Base-by-base conservation (phyloP, 352 stramenopile genomes). In the Phytophthora niederhauseri region DNA sequence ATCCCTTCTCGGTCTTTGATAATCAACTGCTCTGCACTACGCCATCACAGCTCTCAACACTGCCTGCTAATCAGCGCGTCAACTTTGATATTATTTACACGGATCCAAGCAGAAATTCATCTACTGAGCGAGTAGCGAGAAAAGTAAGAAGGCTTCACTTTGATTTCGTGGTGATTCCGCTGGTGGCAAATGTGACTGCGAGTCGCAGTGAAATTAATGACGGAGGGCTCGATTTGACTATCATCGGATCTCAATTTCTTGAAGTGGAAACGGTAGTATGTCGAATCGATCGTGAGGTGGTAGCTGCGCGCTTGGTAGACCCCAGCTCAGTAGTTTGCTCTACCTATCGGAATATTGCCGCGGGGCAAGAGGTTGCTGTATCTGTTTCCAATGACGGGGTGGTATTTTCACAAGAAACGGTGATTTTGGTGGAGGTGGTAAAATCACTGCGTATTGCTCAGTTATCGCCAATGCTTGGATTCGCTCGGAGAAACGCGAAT, bases 361-460 rank as follows among this genome's bases (percentile, higher is more conserved):
- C 50, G 17, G 55, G 43, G 1, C 45, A 72, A 38, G 36, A 64
- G 12, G 14, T 82, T 34, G 54, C 50, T 43, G 55, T 84, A 31
- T 66, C 78, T 12, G 60, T 80, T 24, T 78, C 74, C 2, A 83
- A 83, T 57, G 69, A 84, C 17, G 71, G 73, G 0, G 11, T 70
- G 3, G 5, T 65, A 15, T 86, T 76, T 64, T 84, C 78, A 30
- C 2, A 30, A 26, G n/a, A 51, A 19, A 43, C 55, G 30, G 19
- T 36, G 9, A 22, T 74, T 24, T n/a, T 19, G 1, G 11, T 73
- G 17, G 43, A 69, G 24, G 6, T 3, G 7, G n/a, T 38, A 11
- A 36, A 36, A 1, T 24, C 59, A 41, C 50, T 77, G 11, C 50
- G 62, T 7, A 24, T 84, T 7, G 56, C 57, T 45, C 28, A 8